Percentiles rank a stretch among this genome's conserved stretches.
Conservation (phyloP, 352 stramenopile species). For the Globisporangium uncinulatum region DNA sequence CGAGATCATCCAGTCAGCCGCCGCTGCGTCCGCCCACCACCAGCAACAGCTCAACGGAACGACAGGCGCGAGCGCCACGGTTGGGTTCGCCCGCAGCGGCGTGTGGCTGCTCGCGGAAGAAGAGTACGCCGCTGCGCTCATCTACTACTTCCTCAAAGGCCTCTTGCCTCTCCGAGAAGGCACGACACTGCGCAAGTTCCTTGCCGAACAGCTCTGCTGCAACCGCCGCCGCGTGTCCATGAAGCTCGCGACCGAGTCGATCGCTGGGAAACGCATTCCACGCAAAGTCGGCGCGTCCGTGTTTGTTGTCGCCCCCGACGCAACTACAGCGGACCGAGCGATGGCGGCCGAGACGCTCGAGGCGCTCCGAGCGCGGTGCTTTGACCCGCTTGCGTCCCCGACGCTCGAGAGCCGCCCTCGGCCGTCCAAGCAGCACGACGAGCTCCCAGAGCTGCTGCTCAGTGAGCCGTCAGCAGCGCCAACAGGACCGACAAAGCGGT, state of each 20-base stretch:
- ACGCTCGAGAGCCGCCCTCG: slow-evolving; percentile 7
- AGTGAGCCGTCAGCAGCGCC: background rate
- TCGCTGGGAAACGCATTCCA: slow-evolving; percentile 54
- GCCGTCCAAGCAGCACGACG: background rate
- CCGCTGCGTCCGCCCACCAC: background rate
- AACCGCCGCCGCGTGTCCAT: slow-evolving; percentile 61
- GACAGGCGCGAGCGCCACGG: slow-evolving; percentile 2
- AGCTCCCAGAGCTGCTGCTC: slow-evolving; percentile 9
- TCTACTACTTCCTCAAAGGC: slow-evolving; percentile 61
- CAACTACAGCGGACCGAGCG: slow-evolving; percentile 24
- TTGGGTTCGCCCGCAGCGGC: slow-evolving; percentile 38
- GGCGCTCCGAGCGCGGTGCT: slow-evolving; percentile 31
- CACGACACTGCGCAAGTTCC: slow-evolving; percentile 62
- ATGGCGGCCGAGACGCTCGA: slow-evolving; percentile 30
- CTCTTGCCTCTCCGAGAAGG: slow-evolving; percentile 42
- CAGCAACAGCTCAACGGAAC: too few species aligned
- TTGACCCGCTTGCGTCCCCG: slow-evolving; percentile 12
- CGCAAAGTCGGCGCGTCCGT: slow-evolving; percentile 62
- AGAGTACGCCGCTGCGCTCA: slow-evolving; percentile 53
- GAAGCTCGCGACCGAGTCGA: slow-evolving; percentile 63
- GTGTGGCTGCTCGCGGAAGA: slow-evolving; percentile 63
- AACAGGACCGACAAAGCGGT: too few species aligned
- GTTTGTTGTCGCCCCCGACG: slow-evolving; percentile 35
- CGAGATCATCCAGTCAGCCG: slow-evolving; percentile 43
- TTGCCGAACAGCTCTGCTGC: slow-evolving; percentile 61